Evolutionary conservation across 495 filamentous ascomycete genomes (phyloP), one percentile per base, ranked within the genome.

Genomic region (Polyplosphaeria fusca): DNA sequence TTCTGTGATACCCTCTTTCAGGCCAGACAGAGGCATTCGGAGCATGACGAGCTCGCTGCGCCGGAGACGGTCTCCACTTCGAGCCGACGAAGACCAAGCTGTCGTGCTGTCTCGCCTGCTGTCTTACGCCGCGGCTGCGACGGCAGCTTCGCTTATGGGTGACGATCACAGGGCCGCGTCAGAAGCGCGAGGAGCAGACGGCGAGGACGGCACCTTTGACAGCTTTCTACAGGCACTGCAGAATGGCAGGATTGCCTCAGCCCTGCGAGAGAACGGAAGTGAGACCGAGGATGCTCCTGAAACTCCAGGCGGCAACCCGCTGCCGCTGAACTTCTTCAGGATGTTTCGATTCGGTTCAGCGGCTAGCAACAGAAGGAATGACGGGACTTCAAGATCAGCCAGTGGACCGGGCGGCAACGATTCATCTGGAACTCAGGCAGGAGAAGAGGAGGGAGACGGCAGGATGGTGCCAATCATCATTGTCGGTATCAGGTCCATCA

Each of bases 401-500:
- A 60, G 60, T 40, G 50, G 52, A 2, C 47, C 35, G 7, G 48
- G 58, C 23, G 55, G 52, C 13, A 19, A 19, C 14, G 49, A 19
- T 18, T 22, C 55, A 28, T 46, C 58, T 22, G 73, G 75, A 51
- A 58, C 72, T 41, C 74, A 79, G 38, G 74, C 76, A 30, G 69
- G 74, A 45, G 51, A 69, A 50, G 79, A 81, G 41, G 74, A 70
- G n/a, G 47, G 58, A 19, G 83, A 86, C 51, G 83, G 78, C 12
- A 76, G 84, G 14, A 83, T 81, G 56, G 81, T 87, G 14, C 84
- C 84, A 5, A 74, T 87, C 47, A 84, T 87, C 26, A 80, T 89
- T 37, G 86, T 89, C 40, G 86, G 86, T 9, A 86, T 89, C 37
- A 76, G 85, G 26, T 86, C 84, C 11, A 84, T 88, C 32, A 79